Evolutionary conservation across 2,329 filamentous ascomycete genomes (phyloP), one percentile per base, ranked within the genome.

Genomic region (Onygenales sp.): DNA sequence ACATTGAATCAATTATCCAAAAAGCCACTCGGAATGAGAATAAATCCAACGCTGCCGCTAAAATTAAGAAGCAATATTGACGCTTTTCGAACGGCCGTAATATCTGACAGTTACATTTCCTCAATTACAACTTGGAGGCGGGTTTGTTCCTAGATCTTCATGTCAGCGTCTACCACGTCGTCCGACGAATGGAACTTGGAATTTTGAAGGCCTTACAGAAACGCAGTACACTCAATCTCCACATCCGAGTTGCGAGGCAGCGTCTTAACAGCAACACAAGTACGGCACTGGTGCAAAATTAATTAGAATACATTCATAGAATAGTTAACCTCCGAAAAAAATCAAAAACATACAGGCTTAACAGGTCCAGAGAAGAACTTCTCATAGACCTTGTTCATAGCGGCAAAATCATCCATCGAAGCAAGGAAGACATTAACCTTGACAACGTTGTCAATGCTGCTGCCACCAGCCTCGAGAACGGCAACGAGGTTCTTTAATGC

Each of bases 191-290:
- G 21, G 21, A 27, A 27, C 21, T 27, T 27, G 21, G 21, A 27
- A 27, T 27, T 27, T 39, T 7, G 13, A 6, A 17, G 45, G 9
- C 51, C 54, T 68, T 70, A 84, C 57, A 84, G 78, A 52, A 86
- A 76, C 53, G 89, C 89, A 75, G 93, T 86, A 68, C 84, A 87
- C 79, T 95, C 89, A 67, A 95, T 93, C 78, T 95, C 90, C 27
- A 95, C 84, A 56, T 89, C 84, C 42, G 90, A 89, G 53, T 84
- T 84, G 78, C 91, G 89, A 56, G 90, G 90, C 59, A 95, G 79
- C 62, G 87, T 83, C 78, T 93, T 91, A 59, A 94, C 91, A 4
- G 89, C 89, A 52, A 95, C 88, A 67, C 89, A 95, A 74, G 85
- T 90, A 61, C 88, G 81, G 88, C 86, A 17, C 51, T 49, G 36